Evolutionary conservation across 805 yeast species (phyloP), one percentile per base, ranked within the genome.

Genomic region (Metschnikowia kunwiensis): DNA sequence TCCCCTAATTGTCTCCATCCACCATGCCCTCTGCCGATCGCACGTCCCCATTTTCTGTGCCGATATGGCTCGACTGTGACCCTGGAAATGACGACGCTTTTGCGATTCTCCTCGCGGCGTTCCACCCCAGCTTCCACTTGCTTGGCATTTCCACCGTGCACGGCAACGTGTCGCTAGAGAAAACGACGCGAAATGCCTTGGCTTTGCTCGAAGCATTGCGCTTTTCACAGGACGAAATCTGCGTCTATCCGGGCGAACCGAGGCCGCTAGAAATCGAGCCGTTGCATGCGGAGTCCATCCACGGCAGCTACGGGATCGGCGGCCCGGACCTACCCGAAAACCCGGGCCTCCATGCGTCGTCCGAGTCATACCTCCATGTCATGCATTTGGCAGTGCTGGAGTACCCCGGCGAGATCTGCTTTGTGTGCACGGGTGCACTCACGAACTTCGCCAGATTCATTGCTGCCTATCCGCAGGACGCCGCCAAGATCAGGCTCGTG

Each of bases 31-130:
- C 35, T 13, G 31, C 25, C 13, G 14, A 29, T 14, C 4, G 27
- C 23, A 8, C 24, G n/a, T 19, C 25, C 8, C 34, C 35, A 2
- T 12, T 13, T n/a, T 29, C 38, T 9, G 49, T 65, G 2, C 94
- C 95, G 0, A 51, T 87, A 5, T 87, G 95, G 95, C 58, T 87
- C 9, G 96, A 87, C 60, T 87, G 96, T 58, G 96, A 87, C 54
- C 95, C 95, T 0, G 95, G 96, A 1, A 93, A 83, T 51, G 96
- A 87, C 53, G 96, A 87, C 51, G 81, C 85, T 1, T 72, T 85
- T 29, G 95, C 93, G 4, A 67, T 87, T 6, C 61, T 84, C 7
- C 46, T 87, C 17, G 77, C 86, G 0, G 63, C 76, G 6, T 75
- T 72, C 51, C 74, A 78, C 44, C 84, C 86, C 0, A 60, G 69